Percentiles rank a stretch among this genome's conserved stretches.
These are phyloP conservation scores for Neostapfia colusana DNA, from an alignment of 176 grass and related monocot species.

Conservation along the genomic window DNA sequence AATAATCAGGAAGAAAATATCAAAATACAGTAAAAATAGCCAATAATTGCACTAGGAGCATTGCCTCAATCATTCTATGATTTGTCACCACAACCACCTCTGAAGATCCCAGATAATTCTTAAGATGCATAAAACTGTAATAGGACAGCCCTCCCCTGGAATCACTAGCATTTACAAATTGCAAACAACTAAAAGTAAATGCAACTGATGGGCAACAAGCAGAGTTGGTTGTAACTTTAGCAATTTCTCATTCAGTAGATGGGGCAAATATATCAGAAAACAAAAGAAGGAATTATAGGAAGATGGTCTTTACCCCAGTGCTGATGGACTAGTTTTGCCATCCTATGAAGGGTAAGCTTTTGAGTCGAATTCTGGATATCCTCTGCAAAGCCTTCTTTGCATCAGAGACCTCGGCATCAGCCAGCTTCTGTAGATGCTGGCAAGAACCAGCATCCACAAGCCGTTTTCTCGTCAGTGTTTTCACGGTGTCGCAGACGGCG, in stretches of 20 bases:
- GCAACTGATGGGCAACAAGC: neutral
- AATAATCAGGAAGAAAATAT: neutral
- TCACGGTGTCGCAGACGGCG: too few species aligned
- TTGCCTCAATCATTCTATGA: neutral
- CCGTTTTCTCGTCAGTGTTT: constrained; percentile 43
- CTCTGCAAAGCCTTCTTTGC: constrained; percentile 88
- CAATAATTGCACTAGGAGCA: neutral
- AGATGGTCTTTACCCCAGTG: constrained; percentile 41
- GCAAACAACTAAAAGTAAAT: constrained; percentile 24
- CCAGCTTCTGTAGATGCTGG: constrained; percentile 69
- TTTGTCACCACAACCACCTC: neutral
- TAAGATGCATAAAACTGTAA: neutral
- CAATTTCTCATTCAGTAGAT: neutral
- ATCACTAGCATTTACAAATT: constrained; percentile 21
- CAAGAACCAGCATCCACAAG: constrained; percentile 64
- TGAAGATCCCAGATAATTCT: neutral
- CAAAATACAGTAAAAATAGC: neutral
- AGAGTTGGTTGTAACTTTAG: constrained; percentile 6
- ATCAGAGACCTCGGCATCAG: constrained; percentile 66
- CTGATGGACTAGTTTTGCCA: constrained; percentile 53
- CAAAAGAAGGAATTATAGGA: neutral
- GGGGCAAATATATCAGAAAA: constrained; percentile 15
- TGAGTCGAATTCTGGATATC: constrained; percentile 66
- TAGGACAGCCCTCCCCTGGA: neutral
- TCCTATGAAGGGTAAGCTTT: constrained; percentile 63